phyloP scores from a whole-genome alignment of 192 early-diverging fungal species.

The Powellomyces hirtus region DNA sequence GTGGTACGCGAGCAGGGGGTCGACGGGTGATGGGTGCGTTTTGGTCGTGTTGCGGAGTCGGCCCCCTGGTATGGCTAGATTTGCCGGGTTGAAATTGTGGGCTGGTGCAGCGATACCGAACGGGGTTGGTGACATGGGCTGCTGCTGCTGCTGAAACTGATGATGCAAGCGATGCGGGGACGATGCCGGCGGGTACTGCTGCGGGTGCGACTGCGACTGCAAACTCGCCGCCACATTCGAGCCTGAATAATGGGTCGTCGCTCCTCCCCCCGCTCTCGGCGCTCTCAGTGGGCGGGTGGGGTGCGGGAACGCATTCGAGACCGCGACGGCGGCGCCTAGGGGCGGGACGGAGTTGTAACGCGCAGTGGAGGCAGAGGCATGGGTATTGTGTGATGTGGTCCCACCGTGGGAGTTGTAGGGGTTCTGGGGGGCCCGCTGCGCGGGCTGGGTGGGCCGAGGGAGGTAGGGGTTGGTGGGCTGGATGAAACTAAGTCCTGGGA shows the following conservation, averaged over 20 bases:
- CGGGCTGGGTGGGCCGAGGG: neutral
- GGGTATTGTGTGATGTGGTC: no score
- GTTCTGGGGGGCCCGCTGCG: neutral
- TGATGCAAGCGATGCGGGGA: neutral
- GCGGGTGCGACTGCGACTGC: neutral
- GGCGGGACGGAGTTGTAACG: conserved; percentile 7
- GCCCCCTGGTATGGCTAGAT: conserved; percentile 47
- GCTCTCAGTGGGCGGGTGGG: neutral
- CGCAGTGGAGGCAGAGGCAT: no score
- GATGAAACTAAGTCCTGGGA: conserved; percentile 19
- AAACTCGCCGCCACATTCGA: no score
- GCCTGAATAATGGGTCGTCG: no score
- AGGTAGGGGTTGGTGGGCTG: conserved; percentile 17
- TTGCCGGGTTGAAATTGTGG: conserved; percentile 34
- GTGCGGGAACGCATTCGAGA: conserved; percentile 4
- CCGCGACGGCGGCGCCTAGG: neutral
- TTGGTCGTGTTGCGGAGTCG: conserved; percentile 31
- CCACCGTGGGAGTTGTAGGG: no score
- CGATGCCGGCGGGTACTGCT: neutral
- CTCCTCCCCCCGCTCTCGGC: no score
- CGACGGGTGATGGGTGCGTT: conserved; percentile 14
- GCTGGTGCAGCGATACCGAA: neutral
- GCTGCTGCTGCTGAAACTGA: neutral
- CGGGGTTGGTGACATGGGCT: neutral
- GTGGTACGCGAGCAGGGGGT: conserved; percentile 26